Evolutionary conservation across 1,284 basidiomycete genomes (phyloP).

Genomic region (Agroathelia rolfsii): DNA sequence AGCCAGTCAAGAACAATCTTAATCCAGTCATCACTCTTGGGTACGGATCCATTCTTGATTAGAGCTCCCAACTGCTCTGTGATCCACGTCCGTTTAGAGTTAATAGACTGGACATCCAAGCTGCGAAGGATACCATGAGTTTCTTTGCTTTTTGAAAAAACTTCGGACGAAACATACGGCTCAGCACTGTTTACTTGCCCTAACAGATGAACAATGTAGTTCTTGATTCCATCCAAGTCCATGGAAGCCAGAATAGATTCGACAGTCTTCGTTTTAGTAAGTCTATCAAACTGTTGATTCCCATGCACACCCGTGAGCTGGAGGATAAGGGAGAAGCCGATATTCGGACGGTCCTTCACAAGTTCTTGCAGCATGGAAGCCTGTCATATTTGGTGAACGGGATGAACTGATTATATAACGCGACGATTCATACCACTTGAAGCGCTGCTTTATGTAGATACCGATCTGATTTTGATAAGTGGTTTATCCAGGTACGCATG

Average conservation of each 20-base stretch:
- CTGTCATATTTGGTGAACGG: slow-evolving; percentile 25
- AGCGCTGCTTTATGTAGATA: slow-evolving; percentile 84
- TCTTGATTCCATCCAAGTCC: slow-evolving; percentile 66
- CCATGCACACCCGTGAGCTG: slow-evolving; percentile 85
- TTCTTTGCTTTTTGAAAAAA: slow-evolving; percentile 12
- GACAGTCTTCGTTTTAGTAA: slow-evolving; percentile 91
- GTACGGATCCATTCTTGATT: slow-evolving; percentile 72
- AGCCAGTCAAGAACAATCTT: slow-evolving; percentile 74
- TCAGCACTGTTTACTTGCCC: slow-evolving; percentile 46
- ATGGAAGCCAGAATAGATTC: slow-evolving; percentile 77
- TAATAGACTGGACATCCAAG: slow-evolving; percentile 34
- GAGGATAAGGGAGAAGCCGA: slow-evolving; percentile 79
- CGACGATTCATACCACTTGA: slow-evolving; percentile 51
- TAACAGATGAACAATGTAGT: slow-evolving; percentile 70
- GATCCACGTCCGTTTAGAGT: slow-evolving; percentile 67
- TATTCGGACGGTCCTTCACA: slow-evolving; percentile 67
- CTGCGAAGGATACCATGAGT: slow-evolving; percentile 28
- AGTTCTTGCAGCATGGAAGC: slow-evolving; percentile 67
- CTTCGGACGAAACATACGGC: slow-evolving; percentile 1
- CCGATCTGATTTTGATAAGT: slow-evolving; percentile 80
- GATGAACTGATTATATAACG: slow-evolving; percentile 3
- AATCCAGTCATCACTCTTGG: slow-evolving; percentile 76
- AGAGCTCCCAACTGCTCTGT: slow-evolving; percentile 80
- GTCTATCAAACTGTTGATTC: slow-evolving; percentile 80
- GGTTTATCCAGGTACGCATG: slow-evolving; percentile 95